Base-by-base conservation (phyloP, 2,329 filamentous ascomycete genomes). In the Talaromyces sp. region DNA sequence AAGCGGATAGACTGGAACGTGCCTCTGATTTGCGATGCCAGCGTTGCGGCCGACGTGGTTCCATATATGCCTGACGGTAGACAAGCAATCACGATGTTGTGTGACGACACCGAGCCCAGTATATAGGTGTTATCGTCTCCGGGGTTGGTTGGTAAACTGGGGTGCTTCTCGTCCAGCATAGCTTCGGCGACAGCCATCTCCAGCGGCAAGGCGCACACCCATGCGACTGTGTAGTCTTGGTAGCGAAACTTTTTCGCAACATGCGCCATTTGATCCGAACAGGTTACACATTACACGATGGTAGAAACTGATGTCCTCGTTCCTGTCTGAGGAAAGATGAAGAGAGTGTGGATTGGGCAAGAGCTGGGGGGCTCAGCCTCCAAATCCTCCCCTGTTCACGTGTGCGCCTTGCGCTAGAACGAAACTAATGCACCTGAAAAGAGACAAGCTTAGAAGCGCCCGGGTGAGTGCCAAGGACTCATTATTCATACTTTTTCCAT, bases 71-170 rank as follows among this genome's bases (percentile, higher is more conserved):
- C 69, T 35, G 65, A 64, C 8, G 69, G 71, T 4, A 74, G 57
- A 53, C 68, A 71, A 10, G 69, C 69, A 50, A 74, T 68, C 10
- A 71, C 70, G 26, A 75, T 63, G 41, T 75, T 72, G 60, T 75
- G 72, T 11, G 48, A 52, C 9, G 58, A 63, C 19, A 64, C 54
- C 11, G 58, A 43, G 19, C 56, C 56, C 17, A 58, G 50, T 19
- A 38, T 53, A 26, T 58, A 58, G 10, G 31, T 19, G 38, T 58
- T 58, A 17, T 52, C 29, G 19, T 58, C 56, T 14, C 35, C 38
- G 26, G 12, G 46, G 8, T 14, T 24, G 19, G 56, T 38, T 17
- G 46, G 46, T 46, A 52, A 35, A 58, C 10, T 19, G 19, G 27
- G 21, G 43, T 62, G 54, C 38, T 10, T 52, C 41, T 64, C 62